Conservation (phyloP, 2,329 filamentous ascomycete genomes). For the Verticillium alfalfae region DNA sequence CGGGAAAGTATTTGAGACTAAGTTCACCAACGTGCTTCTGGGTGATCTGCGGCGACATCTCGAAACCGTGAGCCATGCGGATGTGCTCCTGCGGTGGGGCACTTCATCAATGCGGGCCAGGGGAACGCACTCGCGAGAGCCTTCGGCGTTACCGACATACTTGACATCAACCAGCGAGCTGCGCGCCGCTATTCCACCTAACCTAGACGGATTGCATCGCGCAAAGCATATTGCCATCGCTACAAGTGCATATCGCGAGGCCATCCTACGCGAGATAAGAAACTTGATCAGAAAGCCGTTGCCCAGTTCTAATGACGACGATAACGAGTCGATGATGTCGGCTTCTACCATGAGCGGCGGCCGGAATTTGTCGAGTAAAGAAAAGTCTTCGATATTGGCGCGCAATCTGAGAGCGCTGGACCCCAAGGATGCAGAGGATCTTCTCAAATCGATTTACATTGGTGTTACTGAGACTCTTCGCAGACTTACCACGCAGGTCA, state of each 20-base stretch:
- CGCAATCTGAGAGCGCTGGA: constrained; percentile 83
- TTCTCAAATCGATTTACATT: constrained; percentile 79
- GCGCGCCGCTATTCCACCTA: constrained; percentile 62
- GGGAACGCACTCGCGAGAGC: constrained; percentile 59
- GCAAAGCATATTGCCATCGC: constrained; percentile 76
- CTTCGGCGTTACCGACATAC: constrained; percentile 72
- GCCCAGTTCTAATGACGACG: constrained; percentile 90
- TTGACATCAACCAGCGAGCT: constrained; percentile 66
- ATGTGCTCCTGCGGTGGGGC: constrained; percentile 82
- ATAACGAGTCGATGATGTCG: constrained; percentile 84
- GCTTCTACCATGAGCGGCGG: constrained; percentile 70
- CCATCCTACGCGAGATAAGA: constrained; percentile 80
- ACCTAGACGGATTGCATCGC: constrained; percentile 73
- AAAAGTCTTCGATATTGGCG: constrained; percentile 83
- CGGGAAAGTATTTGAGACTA: constrained; percentile 78
- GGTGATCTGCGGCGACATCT: constrained; percentile 77
- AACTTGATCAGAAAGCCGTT: constrained; percentile 77
- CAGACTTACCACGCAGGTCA: constrained; percentile 82
- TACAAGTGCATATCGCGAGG: constrained; percentile 77
- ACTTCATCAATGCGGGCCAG: constrained; percentile 68
- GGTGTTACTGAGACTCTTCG: constrained; percentile 82
- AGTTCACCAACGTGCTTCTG: constrained; percentile 73
- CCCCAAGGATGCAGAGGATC: constrained; percentile 74
- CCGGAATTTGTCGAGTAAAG: constrained; percentile 68
- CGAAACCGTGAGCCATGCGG: constrained; percentile 61